These are phyloP conservation scores for Wickerhamomyces rabaulensis DNA, from an alignment of 805 yeast genomes.

Conservation along the genomic window DNA sequence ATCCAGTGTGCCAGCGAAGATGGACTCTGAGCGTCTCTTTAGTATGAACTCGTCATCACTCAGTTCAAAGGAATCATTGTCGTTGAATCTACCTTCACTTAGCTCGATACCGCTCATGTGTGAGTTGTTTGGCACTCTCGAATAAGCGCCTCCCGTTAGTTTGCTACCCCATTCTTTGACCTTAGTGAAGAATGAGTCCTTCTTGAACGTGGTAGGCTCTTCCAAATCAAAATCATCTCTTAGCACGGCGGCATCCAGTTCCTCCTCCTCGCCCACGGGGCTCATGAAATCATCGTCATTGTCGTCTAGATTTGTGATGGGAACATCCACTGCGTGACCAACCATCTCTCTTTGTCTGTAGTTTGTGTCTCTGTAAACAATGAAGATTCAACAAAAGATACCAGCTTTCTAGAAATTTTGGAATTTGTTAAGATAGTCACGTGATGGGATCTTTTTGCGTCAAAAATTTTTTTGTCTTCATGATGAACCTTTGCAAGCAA, in stretches of 20 bases:
- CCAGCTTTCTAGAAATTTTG: neutral
- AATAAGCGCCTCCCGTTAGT: slow-evolving; percentile 10
- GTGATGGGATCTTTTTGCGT: too few relatives aligned
- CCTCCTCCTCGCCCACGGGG: slow-evolving; percentile 11
- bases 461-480: too few relatives aligned
- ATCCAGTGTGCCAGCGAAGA: neutral
- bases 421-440: too few relatives aligned
- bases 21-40: slow-evolving; percentile 14
- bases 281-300: slow-evolving; percentile 28
- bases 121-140: slow-evolving; percentile 9
- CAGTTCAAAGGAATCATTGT: slow-evolving; percentile 22
- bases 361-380: neutral
- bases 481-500: too few relatives aligned
- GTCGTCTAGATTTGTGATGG: slow-evolving; percentile 49
- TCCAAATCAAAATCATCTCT: slow-evolving; percentile 22
- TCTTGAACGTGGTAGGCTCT: slow-evolving; percentile 1
- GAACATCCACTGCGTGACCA: slow-evolving; percentile 43
- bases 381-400: neutral
- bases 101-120: slow-evolving; percentile 22
- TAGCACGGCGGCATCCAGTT: slow-evolving; percentile 17
- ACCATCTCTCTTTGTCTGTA: neutral
- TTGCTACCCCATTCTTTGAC: slow-evolving; percentile 6
- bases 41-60: slow-evolving; percentile 23
- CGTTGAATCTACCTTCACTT: slow-evolving; percentile 9
- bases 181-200: slow-evolving; percentile 7